Conservation (phyloP, 805 yeast genomes). For the Monosporozyma solicola region DNA sequence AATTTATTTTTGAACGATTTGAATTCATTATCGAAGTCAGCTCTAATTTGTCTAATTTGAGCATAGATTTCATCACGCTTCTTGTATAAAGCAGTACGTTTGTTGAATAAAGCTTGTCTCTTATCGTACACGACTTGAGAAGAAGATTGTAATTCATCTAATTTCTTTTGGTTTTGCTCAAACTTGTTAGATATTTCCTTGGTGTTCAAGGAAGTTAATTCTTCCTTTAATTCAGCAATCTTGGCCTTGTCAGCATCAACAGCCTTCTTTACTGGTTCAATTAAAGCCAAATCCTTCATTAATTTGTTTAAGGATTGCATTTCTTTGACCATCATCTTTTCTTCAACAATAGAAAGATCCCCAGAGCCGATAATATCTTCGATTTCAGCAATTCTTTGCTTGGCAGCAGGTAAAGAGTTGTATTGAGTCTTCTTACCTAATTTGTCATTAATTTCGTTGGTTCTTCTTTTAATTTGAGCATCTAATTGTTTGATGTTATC, state of each 20-base stretch:
- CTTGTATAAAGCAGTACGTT: conserved; percentile 58
- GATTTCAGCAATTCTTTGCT: conserved; percentile 50
- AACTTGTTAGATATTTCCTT: conserved; percentile 60
- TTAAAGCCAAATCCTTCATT: conserved; percentile 63
- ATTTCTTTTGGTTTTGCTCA: conserved; percentile 57
- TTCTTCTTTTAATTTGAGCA: conserved; percentile 60
- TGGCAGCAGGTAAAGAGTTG: conserved; percentile 61
- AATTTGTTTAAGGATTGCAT: conserved; percentile 73
- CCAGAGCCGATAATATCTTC: conserved; percentile 76
- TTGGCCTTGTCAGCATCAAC: conserved; percentile 73
- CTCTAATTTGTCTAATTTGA: conserved; percentile 57
- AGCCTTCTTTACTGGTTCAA: conserved; percentile 67
- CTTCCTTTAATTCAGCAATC: conserved; percentile 65
- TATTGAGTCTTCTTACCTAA: conserved; percentile 43
- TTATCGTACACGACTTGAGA: conserved; percentile 57
- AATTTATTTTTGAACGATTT: conserved; percentile 59
- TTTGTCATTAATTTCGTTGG: conserved; percentile 56
- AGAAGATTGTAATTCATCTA: conserved; percentile 54
- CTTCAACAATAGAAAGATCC: conserved; percentile 77
- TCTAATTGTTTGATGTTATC: conserved; percentile 70
- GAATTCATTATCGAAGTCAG: conserved; percentile 67
- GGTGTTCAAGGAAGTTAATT: conserved; percentile 46
- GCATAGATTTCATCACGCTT: conserved; percentile 61
- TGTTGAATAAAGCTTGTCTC: conserved; percentile 52
- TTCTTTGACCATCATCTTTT: conserved; percentile 77